Base-by-base conservation (phyloP, 768 basidiomycete genomes). In the Mycena vitilis region DNA sequence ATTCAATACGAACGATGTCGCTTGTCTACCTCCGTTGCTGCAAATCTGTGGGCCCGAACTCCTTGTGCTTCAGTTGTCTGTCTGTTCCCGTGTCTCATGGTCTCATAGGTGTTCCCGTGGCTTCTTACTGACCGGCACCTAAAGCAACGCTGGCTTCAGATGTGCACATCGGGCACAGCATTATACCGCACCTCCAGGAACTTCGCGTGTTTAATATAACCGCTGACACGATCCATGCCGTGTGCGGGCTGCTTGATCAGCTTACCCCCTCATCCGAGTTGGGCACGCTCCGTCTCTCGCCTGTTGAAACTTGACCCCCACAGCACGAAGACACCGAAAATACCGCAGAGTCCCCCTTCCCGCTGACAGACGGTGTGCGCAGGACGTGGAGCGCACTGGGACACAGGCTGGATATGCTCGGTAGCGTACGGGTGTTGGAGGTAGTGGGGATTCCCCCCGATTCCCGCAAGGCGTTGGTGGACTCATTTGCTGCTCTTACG, bases 251-350 rank as follows among this genome's bases (percentile, higher is more conserved):
- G 34, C 54, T 55, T 54, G 18, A 53, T 0, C 52, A 54, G 23
- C 62, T 63, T 54, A 36, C 0, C n/a, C 30, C 52, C 53, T 0
- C 4, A 42, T 11, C 53, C 54, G 20, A 44, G 13, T 54, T 63
- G 9, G 53, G 54, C n/a, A 63, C 44, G 20, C 62, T 63, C 53
- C 62, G 62, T 44, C 62, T 63, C 54, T 44, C 45, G 6, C 18
- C 60, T 8, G 38, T 40, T 13, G 38, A 40, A 40, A n/a, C n/a
- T n/a, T n/a, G n/a, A n/a, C n/a, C n/a, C n/a, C n/a, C n/a, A n/a
- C n/a, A n/a, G n/a, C n/a, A n/a, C n/a, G n/a, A n/a, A n/a, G n/a
- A n/a, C n/a, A n/a, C n/a, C n/a, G n/a, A n/a, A n/a, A n/a, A n/a
- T n/a, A n/a, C n/a, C n/a, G n/a, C n/a, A n/a, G n/a, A n/a, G n/a